Conservation (phyloP, 169 alveolate genomes). For the Babesia divergens region DNA sequence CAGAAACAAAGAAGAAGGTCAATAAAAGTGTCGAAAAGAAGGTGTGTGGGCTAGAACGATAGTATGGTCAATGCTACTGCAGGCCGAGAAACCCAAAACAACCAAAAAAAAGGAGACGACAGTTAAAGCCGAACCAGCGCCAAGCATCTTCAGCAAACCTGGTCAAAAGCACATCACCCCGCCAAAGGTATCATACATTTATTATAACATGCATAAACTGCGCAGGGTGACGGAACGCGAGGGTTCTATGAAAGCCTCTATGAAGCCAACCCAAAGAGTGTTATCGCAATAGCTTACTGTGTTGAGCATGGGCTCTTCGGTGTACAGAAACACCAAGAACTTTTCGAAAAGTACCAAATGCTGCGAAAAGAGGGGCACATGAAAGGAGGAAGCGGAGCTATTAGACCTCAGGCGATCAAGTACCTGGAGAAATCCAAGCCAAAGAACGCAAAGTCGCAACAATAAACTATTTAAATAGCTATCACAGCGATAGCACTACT, state of each 20-base stretch:
- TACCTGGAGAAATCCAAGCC: conserved; percentile 31
- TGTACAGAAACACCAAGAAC: conserved; percentile 65
- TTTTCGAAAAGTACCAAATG: conserved; percentile 26
- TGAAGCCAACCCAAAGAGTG: conserved; percentile 85
- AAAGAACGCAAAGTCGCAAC: background rate
- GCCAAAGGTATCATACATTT: conserved; percentile 69
- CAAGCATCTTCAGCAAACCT: conserved; percentile 22
- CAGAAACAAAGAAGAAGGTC: background rate
- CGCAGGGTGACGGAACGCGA: conserved; percentile 87
- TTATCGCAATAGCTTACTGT: conserved; percentile 81
- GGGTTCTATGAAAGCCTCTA: conserved; percentile 86
- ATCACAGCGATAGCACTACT: no score
- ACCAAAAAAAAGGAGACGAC: background rate
- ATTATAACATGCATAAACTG: background rate
- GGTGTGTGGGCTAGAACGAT: background rate
- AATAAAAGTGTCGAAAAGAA: conserved; percentile 19
- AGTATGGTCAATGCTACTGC: background rate
- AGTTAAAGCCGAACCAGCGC: conserved; percentile 35
- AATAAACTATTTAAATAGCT: no score
- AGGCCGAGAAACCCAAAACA: conserved; percentile 5
- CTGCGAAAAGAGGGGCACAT: conserved; percentile 48
- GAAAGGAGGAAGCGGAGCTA: conserved; percentile 57
- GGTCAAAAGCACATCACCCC: conserved; percentile 88
- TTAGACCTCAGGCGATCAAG: conserved; percentile 46
- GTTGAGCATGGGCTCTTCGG: conserved; percentile 76